Conservation (phyloP, 345 rosid genomes). For the Lepidium didymum region DNA sequence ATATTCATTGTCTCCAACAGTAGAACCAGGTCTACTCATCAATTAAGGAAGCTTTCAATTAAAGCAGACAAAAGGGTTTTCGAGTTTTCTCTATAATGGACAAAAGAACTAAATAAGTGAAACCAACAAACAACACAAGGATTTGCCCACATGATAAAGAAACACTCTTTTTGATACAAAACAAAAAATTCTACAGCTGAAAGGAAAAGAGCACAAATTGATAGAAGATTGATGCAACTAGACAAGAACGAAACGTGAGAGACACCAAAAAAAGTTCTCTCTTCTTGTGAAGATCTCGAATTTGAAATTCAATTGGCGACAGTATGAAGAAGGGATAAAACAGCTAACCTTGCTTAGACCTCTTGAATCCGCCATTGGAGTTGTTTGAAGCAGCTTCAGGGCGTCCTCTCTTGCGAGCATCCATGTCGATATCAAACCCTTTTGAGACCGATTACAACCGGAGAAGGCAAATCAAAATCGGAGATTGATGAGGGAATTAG, state of each 20-base stretch:
- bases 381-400: slow-evolving; percentile 31
- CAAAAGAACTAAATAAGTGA: not conserved
- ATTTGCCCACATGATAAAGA: not conserved
- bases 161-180: not conserved
- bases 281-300: not conserved
- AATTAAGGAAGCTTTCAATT: not conserved
- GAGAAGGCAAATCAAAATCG: not conserved
- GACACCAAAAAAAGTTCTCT: slow-evolving; percentile 26
- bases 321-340: not conserved
- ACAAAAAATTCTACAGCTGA: not conserved
- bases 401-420: slow-evolving; percentile 59
- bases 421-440: slow-evolving; percentile 31
- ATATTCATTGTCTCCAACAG: not conserved
- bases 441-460: not conserved
- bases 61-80: not conserved
- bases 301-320: not conserved
- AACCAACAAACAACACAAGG: not conserved
- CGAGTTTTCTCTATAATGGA: not conserved
- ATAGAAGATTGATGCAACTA: not conserved
- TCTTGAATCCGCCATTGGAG: slow-evolving; percentile 65
- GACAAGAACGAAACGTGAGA: not conserved
- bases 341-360: slow-evolving; percentile 42
- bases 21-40: not conserved
- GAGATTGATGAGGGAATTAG: not conserved
- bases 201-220: too few species aligned